Evolutionary conservation across 306 rosid genomes (phyloP).

Genomic region (Oxytropis ochrocephala): DNA sequence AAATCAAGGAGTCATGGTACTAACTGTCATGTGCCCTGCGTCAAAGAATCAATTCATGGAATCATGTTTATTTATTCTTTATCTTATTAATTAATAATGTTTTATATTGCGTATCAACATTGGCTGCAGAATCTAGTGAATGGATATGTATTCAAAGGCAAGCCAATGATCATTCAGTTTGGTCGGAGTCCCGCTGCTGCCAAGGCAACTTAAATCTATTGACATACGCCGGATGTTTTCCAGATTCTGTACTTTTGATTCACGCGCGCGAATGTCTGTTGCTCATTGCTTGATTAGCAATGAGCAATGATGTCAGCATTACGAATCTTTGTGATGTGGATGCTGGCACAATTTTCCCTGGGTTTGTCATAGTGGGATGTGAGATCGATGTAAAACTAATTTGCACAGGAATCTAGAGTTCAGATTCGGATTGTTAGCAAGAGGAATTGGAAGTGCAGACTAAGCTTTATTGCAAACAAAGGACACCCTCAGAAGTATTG

Average conservation of each 20-base stretch:
- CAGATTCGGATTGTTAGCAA: background rate
- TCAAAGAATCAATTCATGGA: background rate
- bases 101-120: slow-evolving; percentile 5
- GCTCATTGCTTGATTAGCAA: slow-evolving; percentile 5
- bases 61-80: background rate
- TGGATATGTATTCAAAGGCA: slow-evolving; percentile 78
- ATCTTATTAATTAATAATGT: too few species aligned
- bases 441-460: background rate
- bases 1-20: background rate
- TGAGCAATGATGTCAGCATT: background rate
- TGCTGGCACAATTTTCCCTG: background rate
- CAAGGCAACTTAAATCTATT: slow-evolving; percentile 34
- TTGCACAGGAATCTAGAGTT: background rate
- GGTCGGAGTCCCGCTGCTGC: slow-evolving; percentile 77
- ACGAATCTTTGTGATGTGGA: background rate
- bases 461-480: background rate
- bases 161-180: slow-evolving; percentile 91
- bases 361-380: background rate
- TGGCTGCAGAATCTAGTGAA: slow-evolving; percentile 69
- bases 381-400: background rate
- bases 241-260: background rate
- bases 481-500: too few species aligned
- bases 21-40: background rate
- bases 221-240: background rate
- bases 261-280: background rate